Base-by-base conservation (phyloP, 306 rosid genomes). In the Vicia faba region DNA sequence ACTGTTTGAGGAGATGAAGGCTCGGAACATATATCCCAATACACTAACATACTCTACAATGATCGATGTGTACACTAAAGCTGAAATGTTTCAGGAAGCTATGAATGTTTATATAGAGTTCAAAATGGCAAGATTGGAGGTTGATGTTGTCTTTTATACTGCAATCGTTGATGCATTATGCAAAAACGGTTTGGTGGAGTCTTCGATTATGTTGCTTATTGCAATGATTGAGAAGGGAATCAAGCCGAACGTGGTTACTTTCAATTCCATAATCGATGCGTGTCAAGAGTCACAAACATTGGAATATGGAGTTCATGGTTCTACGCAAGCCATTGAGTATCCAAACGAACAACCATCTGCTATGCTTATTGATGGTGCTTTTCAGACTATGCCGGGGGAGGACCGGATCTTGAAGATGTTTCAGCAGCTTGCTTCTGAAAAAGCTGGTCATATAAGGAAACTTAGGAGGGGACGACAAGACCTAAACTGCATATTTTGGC, bases 71-170 rank as follows among this genome's bases (percentile, higher is more conserved):
- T 93, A 82, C 77, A 86, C 89, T 31, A 90, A 93, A 80, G 97
- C 95, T 66, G 84, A 91, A 60, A 71, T 86, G 83, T 86, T 88
- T 44, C 43, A 11, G 53, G 91, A 93, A 68, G 97, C 91, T 8
- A 81, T 93, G 87, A 77, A 71, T 71, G 77, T 79, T 68, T 88
- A 88, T 63, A 79, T 67, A 62, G 90, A 86, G 82, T 90, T 86
- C 75, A 93, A 78, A 79, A 66, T 26, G 53, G 81, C 85, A 63
- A 93, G 95, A n/a, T 54, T 88, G 73, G 84, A 82, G 77, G 89
- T 85, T 25, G 99, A 93, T 31, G 96, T 93, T 49, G 97, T 93
- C 68, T 91, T 93, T 36, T 93, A 89, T 28, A 88, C 95, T 79
- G 86, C 89, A 55, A 89, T 89, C 8, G 86, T 86, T 18, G 89